Conservation (phyloP, 2,329 filamentous ascomycete species). For the Fonsecaea monophora region DNA sequence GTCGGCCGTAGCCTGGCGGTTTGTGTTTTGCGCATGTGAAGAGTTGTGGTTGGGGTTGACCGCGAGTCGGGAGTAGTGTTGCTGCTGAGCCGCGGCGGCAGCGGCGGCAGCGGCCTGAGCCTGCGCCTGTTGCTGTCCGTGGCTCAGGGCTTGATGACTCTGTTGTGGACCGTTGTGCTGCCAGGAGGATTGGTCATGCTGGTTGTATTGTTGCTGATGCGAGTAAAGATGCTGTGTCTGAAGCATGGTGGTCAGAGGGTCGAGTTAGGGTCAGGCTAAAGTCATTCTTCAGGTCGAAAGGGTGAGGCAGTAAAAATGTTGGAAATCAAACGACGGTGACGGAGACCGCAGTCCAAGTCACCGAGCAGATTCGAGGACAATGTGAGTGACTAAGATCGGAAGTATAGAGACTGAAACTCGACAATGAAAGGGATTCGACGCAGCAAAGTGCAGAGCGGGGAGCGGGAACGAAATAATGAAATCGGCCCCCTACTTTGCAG, state of each 20-base stretch:
- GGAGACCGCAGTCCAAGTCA: slow-evolving; percentile 6
- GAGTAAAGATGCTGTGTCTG: slow-evolving; percentile 68
- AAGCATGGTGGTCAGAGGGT: slow-evolving; percentile 43
- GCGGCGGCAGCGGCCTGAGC: slow-evolving; percentile 58
- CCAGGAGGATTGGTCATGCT: slow-evolving; percentile 55
- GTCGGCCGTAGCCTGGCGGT: slow-evolving; percentile 36
- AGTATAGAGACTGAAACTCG: slow-evolving; percentile 23
- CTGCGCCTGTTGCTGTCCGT: slow-evolving; percentile 46
- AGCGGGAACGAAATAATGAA: slow-evolving; percentile 11
- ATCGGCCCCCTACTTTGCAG: slow-evolving; percentile 14
- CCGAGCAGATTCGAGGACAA: slow-evolving; percentile 12
- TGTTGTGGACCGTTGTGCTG: slow-evolving; percentile 52
- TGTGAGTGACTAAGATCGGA: slow-evolving; percentile 13
- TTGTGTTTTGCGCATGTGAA: slow-evolving; percentile 30
- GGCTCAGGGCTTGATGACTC: slow-evolving; percentile 45
- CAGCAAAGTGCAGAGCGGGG: slow-evolving; percentile 15
- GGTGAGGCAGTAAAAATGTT: slow-evolving; percentile 13
- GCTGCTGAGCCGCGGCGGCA: slow-evolving; percentile 53
- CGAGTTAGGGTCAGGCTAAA: slow-evolving; percentile 25
- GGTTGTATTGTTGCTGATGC: slow-evolving; percentile 62
- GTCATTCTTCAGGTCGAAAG: slow-evolving; percentile 32
- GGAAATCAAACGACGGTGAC: neutral
- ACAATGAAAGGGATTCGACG: slow-evolving; percentile 20
- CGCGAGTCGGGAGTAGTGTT: slow-evolving; percentile 75
- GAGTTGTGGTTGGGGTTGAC: slow-evolving; percentile 64